Percentiles rank a stretch among this genome's conserved stretches.
Evolutionary conservation across 148 eudicot genomes (phyloP).

Genomic region (Talinum fruticosum): DNA sequence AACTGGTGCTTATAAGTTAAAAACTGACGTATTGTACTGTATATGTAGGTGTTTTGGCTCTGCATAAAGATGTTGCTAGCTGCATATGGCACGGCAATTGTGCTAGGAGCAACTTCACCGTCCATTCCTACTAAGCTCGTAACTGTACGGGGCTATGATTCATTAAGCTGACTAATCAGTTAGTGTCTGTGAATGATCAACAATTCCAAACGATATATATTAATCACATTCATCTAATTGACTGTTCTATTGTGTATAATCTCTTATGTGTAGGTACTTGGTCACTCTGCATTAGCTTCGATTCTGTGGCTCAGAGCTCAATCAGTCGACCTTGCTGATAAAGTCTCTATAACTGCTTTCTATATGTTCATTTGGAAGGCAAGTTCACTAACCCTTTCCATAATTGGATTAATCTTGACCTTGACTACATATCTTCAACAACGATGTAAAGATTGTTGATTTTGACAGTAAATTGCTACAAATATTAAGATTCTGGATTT

Average conservation of each 20-base stretch:
- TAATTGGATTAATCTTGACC: not conserved
- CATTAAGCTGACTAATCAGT: too few relatives aligned
- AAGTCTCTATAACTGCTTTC: constrained; percentile 39
- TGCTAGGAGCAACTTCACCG: constrained; percentile 33
- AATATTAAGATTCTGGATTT: not conserved
- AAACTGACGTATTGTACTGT: not conserved
- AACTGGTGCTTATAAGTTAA: too few relatives aligned
- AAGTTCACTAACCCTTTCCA: constrained; percentile 1
- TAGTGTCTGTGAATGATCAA: not conserved
- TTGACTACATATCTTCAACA: not conserved
- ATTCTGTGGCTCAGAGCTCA: constrained; percentile 33
- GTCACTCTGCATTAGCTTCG: constrained; percentile 37
- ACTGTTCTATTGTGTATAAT: not conserved
- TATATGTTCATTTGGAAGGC: constrained; percentile 62
- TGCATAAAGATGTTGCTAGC: constrained; percentile 37
- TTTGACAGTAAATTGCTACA: not conserved
- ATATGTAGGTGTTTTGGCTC: constrained; percentile 41
- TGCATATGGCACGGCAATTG: constrained; percentile 40
- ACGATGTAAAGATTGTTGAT: not conserved
- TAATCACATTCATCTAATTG: not conserved
- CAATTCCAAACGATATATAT: not conserved
- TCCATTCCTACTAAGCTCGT: constrained; percentile 19
- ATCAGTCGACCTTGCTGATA: constrained; percentile 32
- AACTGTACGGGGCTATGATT: constrained; percentile 21
- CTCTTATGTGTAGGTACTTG: constrained; percentile 32